Conservation (phyloP, 1,139 yeast genomes). For the Groenewaldozyma sp. region DNA sequence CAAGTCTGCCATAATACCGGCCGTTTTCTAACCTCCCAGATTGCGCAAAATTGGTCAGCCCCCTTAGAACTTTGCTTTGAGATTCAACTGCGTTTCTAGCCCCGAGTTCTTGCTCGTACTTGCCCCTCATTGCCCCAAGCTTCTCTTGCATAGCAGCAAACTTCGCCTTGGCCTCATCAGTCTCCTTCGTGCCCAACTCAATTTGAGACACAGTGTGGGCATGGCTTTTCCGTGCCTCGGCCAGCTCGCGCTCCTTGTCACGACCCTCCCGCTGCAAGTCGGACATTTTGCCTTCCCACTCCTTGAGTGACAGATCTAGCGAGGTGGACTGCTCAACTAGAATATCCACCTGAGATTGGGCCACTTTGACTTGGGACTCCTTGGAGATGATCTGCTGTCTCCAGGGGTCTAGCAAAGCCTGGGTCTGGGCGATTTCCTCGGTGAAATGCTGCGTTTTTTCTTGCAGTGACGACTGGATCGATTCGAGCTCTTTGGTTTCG, state of each 20-base stretch:
- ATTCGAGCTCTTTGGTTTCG: conserved; percentile 51
- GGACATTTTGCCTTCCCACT: conserved; percentile 40
- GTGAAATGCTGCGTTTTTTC: conserved; percentile 64
- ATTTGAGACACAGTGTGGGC: conserved; percentile 46
- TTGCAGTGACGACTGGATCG: conserved; percentile 56
- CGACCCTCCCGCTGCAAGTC: conserved; percentile 46
- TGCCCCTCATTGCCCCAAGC: conserved; percentile 49
- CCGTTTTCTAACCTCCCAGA: conserved; percentile 74
- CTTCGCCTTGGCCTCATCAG: conserved; percentile 39
- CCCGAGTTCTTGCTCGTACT: conserved; percentile 54
- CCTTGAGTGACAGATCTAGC: conserved; percentile 39
- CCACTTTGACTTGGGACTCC: conserved; percentile 56
- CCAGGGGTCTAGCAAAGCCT: conserved; percentile 77
- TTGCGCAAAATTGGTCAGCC: conserved; percentile 58
- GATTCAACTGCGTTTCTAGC: conserved; percentile 51
- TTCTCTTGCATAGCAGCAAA: conserved; percentile 46
- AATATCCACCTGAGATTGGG: conserved; percentile 57
- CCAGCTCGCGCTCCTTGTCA: conserved; percentile 39
- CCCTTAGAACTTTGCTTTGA: conserved; percentile 63
- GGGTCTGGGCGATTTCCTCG: conserved; percentile 52
- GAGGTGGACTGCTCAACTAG: conserved; percentile 41
- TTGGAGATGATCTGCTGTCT: conserved; percentile 56
- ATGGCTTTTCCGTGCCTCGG: conserved; percentile 37
- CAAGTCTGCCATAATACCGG: conserved; percentile 71
- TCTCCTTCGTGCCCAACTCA: conserved; percentile 49